Evolutionary conservation across 495 filamentous ascomycete species (phyloP), one percentile per base, ranked within the genome.

Genomic region (Penicillium crystallinum): DNA sequence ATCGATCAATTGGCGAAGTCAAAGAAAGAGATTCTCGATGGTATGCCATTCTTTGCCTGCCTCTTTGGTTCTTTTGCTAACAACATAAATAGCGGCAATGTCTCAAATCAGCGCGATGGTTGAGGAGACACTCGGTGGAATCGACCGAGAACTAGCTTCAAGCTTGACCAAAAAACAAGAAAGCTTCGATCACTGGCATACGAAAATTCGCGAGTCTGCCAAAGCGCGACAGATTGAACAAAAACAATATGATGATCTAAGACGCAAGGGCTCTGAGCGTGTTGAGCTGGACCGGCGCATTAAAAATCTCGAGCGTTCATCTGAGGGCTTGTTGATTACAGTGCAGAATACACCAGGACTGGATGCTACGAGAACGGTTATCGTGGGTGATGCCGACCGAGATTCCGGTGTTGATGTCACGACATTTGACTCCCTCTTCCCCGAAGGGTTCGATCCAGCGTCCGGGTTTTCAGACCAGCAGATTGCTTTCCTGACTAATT

Each of bases 161-260:
- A 86, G 86, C 53, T 73, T 95, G 27, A 84, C 81, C 31, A 77
- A 82, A 36, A 96, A 95, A 58, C 92, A 97, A 73, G 81, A 86
- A 25, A 77, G 82, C 15, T 84, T 96, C 52, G 89, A 92, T 57
- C 71, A 81, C 25, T 82, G 90, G 49, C 89, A 96, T 61, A 69
- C 77, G 21, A 80, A 83, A 21, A 83, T 98, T 38, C 85, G 89
- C 31, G 84, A 90, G 27, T 81, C 86, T 4, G 91, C 90, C n/a
- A 78, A 86, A 31, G 81, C 83, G 29, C 77, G 95, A 8, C 84
- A 85, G 51, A 83, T 88, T 45, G 85, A 90, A 46, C 85, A 88
- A 37, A 83, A 82, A 48, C 77, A 77, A 17, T 70, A 91, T 8
- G 83, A 91, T 42, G 73, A 73, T 11, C 68, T 95, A 22, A 86